Evolutionary conservation across 2,329 filamentous ascomycete genomes (phyloP).

Genomic region (Aspergillus sp.): DNA sequence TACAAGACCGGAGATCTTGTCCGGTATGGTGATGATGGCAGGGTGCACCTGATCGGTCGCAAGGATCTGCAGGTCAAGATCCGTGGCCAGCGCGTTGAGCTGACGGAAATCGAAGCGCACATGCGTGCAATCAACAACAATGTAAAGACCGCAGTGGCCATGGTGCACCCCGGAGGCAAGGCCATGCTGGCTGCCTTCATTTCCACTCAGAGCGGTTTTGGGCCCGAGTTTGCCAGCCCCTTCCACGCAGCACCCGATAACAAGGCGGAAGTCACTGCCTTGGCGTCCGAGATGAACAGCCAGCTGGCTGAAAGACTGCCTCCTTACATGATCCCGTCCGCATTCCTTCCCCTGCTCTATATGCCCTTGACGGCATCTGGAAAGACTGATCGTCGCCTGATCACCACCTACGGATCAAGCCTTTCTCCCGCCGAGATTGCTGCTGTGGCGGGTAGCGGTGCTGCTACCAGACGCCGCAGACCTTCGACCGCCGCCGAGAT

Average conservation of each 20-base stretch:
- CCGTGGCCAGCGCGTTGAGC: slow-evolving; percentile 58
- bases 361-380: slow-evolving; percentile 39
- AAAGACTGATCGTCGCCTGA: slow-evolving; percentile 36
- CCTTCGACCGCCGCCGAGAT: slow-evolving; percentile 8
- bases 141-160: slow-evolving; percentile 45
- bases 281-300: slow-evolving; percentile 15
- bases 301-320: slow-evolving; percentile 16
- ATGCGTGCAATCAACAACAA: slow-evolving; percentile 28
- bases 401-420: slow-evolving; percentile 21
- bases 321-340: slow-evolving; percentile 33
- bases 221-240: slow-evolving; percentile 6
- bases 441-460: not conserved
- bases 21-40: slow-evolving; percentile 23
- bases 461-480: not conserved
- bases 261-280: not conserved
- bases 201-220: slow-evolving; percentile 10
- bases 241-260: slow-evolving; percentile 6
- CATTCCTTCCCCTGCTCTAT: slow-evolving; percentile 36
- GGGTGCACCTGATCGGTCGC: slow-evolving; percentile 44
- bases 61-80: slow-evolving; percentile 62
- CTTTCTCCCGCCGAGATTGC: slow-evolving; percentile 6
- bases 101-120: slow-evolving; percentile 44
- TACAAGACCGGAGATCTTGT: slow-evolving; percentile 31
- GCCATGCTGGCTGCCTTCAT: slow-evolving; percentile 16
- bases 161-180: slow-evolving; percentile 10